A percentile compares a stretch with the other conserved stretches of the same genome.
Conservation (phyloP, 83 land plant genomes). For the Diphasiastrum complanatum region DNA sequence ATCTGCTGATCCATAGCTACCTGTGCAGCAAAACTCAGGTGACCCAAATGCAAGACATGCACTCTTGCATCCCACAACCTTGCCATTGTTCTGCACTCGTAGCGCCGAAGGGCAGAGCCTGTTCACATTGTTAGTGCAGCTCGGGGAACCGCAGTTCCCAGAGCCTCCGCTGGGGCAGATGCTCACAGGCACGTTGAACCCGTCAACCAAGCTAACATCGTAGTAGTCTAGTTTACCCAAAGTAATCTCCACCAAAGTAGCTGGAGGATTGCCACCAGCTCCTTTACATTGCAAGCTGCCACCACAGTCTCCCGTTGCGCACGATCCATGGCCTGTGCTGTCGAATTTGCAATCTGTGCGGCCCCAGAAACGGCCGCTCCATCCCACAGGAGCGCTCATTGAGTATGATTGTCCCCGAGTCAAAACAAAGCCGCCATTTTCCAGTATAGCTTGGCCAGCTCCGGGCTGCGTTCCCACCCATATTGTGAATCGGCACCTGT, state of each 20-base stretch:
- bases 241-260: conserved; percentile 59
- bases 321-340: conserved; percentile 24
- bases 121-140: conserved; percentile 39
- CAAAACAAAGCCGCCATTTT: conserved; percentile 43
- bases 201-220: conserved; percentile 66
- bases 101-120: conserved; percentile 37
- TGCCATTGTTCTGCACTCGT: conserved; percentile 7
- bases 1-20: conserved; percentile 36
- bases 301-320: conserved; percentile 50
- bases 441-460: conserved; percentile 28
- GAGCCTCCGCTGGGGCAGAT: conserved; percentile 37
- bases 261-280: conserved; percentile 45
- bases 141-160: conserved; percentile 41
- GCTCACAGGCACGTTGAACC: conserved; percentile 54
- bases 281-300: conserved; percentile 39
- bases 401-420: conserved; percentile 25
- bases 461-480: conserved; percentile 60
- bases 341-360: conserved; percentile 36
- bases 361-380: conserved; percentile 59
- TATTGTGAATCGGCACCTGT: conserved; percentile 45
- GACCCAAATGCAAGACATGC: conserved; percentile 57
- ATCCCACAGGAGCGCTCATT: conserved; percentile 27
- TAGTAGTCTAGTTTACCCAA: conserved; percentile 40
- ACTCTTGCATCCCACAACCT: conserved; percentile 50
- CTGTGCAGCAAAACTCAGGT: conserved; percentile 50